These are phyloP conservation scores for Chrysanthemum makinoi DNA, from an alignment of 129 eudicot species.

Conservation along the genomic window DNA sequence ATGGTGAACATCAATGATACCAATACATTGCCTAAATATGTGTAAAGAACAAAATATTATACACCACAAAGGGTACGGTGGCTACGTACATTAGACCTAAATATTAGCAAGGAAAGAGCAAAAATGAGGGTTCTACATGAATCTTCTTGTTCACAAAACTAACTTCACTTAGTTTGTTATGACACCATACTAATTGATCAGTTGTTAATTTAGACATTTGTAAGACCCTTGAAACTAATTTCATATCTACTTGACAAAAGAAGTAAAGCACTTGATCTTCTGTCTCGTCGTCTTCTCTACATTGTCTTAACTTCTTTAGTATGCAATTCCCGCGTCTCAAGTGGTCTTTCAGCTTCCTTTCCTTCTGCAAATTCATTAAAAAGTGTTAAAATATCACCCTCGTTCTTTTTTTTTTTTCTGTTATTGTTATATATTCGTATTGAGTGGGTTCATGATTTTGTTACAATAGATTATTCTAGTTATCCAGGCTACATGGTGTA, in stretches of 20 bases:
- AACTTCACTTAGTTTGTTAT: conserved; percentile 61
- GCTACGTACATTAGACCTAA: conserved; percentile 15
- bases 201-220: conserved; percentile 74
- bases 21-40: conserved; percentile 12
- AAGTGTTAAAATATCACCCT: background rate
- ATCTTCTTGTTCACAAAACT: conserved; percentile 66
- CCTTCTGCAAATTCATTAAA: conserved; percentile 60
- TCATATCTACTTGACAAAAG: conserved; percentile 92
- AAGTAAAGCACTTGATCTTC: conserved; percentile 68
- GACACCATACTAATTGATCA: conserved; percentile 86
- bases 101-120: conserved; percentile 78
- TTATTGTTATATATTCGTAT: no score
- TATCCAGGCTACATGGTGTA: no score
- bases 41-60: conserved; percentile 5
- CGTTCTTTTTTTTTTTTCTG: background rate
- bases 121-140: conserved; percentile 68
- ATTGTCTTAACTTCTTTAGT: conserved; percentile 49
- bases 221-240: conserved; percentile 66
- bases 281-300: conserved; percentile 40
- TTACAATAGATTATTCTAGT: no score
- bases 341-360: conserved; percentile 60
- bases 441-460: no score
- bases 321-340: conserved; percentile 76
- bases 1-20: background rate
- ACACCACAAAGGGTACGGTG: conserved; percentile 7